Conservation (phyloP, 257 asterid genomes). For the Nicotiana noctiflora region DNA sequence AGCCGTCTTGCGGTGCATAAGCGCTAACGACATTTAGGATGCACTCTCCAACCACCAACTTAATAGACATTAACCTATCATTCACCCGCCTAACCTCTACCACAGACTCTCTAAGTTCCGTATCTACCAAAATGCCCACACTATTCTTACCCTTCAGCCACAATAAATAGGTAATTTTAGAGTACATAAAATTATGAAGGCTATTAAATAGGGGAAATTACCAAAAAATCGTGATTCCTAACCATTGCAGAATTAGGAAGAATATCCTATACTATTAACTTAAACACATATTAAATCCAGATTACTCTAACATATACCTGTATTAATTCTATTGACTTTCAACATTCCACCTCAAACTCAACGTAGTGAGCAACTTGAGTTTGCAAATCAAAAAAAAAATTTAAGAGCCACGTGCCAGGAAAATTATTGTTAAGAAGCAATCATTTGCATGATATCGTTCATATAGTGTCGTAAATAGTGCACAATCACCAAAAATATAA, state of each 20-base stretch:
- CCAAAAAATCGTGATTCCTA: neutral
- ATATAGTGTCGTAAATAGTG: neutral
- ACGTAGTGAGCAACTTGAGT: conserved; percentile 1
- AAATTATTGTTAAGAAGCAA: neutral
- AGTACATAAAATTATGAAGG: no score
- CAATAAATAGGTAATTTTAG: no score
- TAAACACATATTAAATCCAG: neutral
- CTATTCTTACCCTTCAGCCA: no score
- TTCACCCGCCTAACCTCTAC: no score
- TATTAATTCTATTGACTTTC: neutral
- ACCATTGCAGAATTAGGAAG: neutral
- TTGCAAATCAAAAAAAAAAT: neutral
- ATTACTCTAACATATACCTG: neutral
- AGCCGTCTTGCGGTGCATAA: no score
- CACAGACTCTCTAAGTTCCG: no score
- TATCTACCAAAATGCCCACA: no score
- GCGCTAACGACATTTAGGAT: no score
- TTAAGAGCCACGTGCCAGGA: neutral
- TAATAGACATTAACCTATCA: no score
- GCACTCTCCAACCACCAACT: no score
- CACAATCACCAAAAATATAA: neutral
- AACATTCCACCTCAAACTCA: neutral
- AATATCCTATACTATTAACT: neutral
- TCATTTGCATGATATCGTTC: neutral
- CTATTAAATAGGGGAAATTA: neutral